Conservation (phyloP, 805 yeast genomes). For the Jamesozyma hellenica region DNA sequence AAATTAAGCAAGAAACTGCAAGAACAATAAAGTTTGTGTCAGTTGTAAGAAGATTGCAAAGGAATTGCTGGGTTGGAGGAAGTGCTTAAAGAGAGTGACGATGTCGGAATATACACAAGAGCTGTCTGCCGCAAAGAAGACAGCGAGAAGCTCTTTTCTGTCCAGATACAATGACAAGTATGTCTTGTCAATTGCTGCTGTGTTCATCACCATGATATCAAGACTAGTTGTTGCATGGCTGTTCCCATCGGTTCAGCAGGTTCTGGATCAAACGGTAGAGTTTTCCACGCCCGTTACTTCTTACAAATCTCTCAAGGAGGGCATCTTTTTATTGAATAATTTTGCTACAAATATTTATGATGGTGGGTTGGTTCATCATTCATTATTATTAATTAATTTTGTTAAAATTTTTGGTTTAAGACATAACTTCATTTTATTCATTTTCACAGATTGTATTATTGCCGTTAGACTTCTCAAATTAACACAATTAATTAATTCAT, state of each 20-base stretch:
- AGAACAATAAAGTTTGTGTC: no score
- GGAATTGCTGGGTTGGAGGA: no score
- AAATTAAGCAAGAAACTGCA: no score
- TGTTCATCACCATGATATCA: conserved; percentile 3
- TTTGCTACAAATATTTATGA: conserved; percentile 41
- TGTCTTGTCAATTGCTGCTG: not conserved
- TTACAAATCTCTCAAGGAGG: conserved; percentile 47
- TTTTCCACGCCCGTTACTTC: conserved; percentile 30
- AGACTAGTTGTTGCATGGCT: conserved; percentile 13
- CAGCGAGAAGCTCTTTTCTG: no score
- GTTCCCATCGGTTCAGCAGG: conserved; percentile 21
- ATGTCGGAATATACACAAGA: no score
- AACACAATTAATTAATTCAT: conserved; percentile 23
- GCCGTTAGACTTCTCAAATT: conserved; percentile 38
- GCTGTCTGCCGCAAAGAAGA: no score
- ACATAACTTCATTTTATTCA: not conserved
- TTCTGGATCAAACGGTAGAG: conserved; percentile 25
- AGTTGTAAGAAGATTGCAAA: no score
- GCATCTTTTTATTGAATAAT: conserved; percentile 49
- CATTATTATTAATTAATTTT: conserved; percentile 50
- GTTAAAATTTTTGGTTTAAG: not conserved
- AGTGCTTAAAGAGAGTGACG: no score
- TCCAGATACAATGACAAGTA: no score
- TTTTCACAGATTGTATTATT: conserved; percentile 44
- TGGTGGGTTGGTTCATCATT: conserved; percentile 82